Percentiles rank a stretch among this genome's conserved stretches.
These are phyloP conservation scores for Boletus eberwhitei DNA, from an alignment of 768 basidiomycete genomes.

Conservation along the genomic window DNA sequence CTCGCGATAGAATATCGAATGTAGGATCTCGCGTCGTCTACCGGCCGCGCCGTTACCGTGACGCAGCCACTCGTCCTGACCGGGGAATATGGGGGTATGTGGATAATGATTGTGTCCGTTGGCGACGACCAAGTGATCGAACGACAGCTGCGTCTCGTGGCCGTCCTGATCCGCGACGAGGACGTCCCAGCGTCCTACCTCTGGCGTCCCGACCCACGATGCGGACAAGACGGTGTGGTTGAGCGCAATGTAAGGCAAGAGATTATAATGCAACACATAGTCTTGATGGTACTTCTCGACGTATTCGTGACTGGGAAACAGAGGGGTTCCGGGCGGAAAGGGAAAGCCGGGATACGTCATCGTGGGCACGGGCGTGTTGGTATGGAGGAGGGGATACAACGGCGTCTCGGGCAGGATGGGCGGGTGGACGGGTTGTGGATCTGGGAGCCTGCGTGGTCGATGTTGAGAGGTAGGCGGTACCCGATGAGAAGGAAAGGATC, in stretches of 20 bases:
- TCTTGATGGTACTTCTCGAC: conserved; percentile 46
- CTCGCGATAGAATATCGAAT: conserved; percentile 53
- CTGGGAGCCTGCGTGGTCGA: conserved; percentile 31
- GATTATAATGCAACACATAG: conserved; percentile 38
- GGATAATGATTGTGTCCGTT: conserved; percentile 57
- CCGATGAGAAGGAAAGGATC: background rate
- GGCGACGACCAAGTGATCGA: conserved; percentile 55
- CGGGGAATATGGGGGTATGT: conserved; percentile 41
- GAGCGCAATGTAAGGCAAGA: conserved; percentile 39
- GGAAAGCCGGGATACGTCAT: conserved; percentile 60
- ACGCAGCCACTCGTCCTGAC: conserved; percentile 48
- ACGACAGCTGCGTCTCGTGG: conserved; percentile 23
- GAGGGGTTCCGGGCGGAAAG: conserved; percentile 46
- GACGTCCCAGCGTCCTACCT: conserved; percentile 45
- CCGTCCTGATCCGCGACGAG: conserved; percentile 27
- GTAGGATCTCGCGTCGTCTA: conserved; percentile 40
- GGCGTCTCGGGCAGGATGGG: conserved; percentile 53
- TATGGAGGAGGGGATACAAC: conserved; percentile 50
- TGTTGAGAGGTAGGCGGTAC: background rate
- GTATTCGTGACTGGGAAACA: conserved; percentile 47
- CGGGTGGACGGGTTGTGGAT: conserved; percentile 32
- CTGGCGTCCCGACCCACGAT: conserved; percentile 40
- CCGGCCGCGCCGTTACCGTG: conserved; percentile 10
- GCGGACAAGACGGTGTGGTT: conserved; percentile 43
- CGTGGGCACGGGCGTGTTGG: conserved; percentile 53